These are phyloP conservation scores for Trichophyton rubrum DNA, from an alignment of 2,329 filamentous ascomycete genomes.

Conservation along the genomic window DNA sequence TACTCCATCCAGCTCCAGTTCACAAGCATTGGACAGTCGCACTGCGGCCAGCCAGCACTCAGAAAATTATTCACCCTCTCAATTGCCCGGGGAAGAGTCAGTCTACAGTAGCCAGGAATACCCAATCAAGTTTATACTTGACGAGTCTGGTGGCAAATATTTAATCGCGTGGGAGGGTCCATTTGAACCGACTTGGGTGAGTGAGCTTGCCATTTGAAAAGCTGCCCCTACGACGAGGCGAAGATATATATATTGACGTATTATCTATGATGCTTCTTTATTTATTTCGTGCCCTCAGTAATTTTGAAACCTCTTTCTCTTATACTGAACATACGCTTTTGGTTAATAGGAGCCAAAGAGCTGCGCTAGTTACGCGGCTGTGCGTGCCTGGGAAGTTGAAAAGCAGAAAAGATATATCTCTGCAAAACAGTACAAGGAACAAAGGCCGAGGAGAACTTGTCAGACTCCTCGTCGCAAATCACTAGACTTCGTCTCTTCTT, in stretches of 20 bases:
- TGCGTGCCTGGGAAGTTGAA: conserved; percentile 20
- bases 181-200: conserved; percentile 29
- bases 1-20: not conserved
- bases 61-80: not conserved
- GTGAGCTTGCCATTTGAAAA: conserved; percentile 11
- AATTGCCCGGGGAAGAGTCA: conserved; percentile 3
- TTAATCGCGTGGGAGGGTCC: conserved; percentile 29
- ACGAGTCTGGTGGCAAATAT: conserved; percentile 25
- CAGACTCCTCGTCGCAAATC: not conserved
- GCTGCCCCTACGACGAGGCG: not conserved
- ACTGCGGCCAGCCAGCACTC: not conserved
- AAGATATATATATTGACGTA: not conserved
- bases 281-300: not conserved
- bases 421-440: conserved; percentile 6
- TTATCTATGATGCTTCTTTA: not conserved
- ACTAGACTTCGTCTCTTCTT: not conserved
- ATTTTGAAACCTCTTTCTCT: not conserved
- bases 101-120: conserved; percentile 22
- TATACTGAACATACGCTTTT: not conserved
- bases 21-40: not conserved
- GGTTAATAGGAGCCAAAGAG: conserved; percentile 24
- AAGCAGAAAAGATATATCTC: conserved; percentile 14
- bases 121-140: conserved; percentile 26
- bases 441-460: conserved; percentile 7
- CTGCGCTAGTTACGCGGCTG: conserved; percentile 22